These are phyloP conservation scores for Cyclostephanos tholiformis DNA, from an alignment of 108 stramenopile species.

Conservation along the genomic window DNA sequence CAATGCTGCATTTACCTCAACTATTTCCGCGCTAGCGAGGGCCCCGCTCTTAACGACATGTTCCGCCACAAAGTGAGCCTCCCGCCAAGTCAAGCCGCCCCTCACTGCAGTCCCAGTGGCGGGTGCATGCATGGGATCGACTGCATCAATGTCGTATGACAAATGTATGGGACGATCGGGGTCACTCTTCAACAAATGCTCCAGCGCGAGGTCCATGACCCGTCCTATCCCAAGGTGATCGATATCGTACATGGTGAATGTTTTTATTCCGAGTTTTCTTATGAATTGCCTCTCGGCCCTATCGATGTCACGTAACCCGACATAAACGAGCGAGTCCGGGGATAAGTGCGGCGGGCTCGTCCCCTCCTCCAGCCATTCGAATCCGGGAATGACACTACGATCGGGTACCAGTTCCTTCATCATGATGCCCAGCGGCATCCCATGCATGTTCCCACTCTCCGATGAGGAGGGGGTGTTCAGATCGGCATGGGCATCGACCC, in stretches of 20 bases:
- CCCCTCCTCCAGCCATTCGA: conserved; percentile 80
- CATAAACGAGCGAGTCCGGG: conserved; percentile 91
- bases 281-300: conserved; percentile 84
- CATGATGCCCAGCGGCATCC: conserved; percentile 97
- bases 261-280: conserved; percentile 75
- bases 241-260: conserved; percentile 96
- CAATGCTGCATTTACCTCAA: conserved; percentile 95
- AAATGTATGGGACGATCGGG: conserved; percentile 83
- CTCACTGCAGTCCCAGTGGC: conserved; percentile 97
- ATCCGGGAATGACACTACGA: conserved; percentile 79
- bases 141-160: conserved; percentile 97
- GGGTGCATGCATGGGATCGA: conserved; percentile 96
- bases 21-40: conserved; percentile 95
- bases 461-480: conserved; percentile 92
- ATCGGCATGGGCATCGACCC: conserved; percentile 99
- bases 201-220: conserved; percentile 94
- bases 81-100: conserved; percentile 97
- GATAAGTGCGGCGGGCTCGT: conserved; percentile 43
- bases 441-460: conserved; percentile 98
- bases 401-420: conserved; percentile 84
- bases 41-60: conserved; percentile 85
- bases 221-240: conserved; percentile 95
- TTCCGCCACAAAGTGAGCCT: conserved; percentile 97
- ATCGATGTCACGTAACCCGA: conserved; percentile 97
- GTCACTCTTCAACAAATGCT: conserved; percentile 77